A percentile compares a stretch with the other conserved stretches of the same genome.
These are phyloP conservation scores for Stachybotrys elegans DNA, from an alignment of 2,329 filamentous ascomycete genomes.

Conservation along the genomic window DNA sequence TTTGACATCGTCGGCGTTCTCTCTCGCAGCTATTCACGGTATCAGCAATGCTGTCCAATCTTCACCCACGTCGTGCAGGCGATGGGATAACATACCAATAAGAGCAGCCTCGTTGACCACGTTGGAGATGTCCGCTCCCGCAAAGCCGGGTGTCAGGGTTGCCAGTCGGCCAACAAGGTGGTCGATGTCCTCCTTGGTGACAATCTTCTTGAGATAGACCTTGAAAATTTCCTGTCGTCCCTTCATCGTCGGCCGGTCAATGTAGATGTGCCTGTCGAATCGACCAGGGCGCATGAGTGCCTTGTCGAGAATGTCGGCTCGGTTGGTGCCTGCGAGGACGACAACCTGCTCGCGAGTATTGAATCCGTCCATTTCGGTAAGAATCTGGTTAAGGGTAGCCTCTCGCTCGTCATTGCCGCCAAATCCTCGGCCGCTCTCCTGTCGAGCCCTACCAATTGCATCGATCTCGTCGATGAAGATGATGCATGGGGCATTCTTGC, in stretches of 20 bases:
- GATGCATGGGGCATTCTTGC: constrained; percentile 96
- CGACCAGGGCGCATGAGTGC: constrained; percentile 94
- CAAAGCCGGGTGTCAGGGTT: constrained; percentile 92
- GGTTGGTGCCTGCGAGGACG: constrained; percentile 92
- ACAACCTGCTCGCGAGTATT: constrained; percentile 96
- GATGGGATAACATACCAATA: constrained; percentile 65
- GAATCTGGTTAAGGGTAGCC: constrained; percentile 93
- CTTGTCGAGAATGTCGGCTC: constrained; percentile 90
- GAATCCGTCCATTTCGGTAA: constrained; percentile 99
- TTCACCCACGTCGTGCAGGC: neutral
- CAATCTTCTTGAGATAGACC: constrained; percentile 91
- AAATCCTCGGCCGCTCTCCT: constrained; percentile 64
- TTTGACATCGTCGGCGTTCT: constrained; percentile 71
- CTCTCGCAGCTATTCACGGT: constrained; percentile 77
- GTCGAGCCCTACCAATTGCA: constrained; percentile 86
- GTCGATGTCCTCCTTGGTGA: constrained; percentile 85
- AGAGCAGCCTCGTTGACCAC: constrained; percentile 96
- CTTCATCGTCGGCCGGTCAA: constrained; percentile 94
- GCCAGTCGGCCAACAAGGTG: constrained; percentile 83
- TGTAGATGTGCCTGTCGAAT: constrained; percentile 93
- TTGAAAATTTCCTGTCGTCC: constrained; percentile 93
- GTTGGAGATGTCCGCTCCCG: constrained; percentile 96
- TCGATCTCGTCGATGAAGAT: constrained; percentile 99
- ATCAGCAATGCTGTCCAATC: neutral
- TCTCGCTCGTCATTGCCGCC: constrained; percentile 97